A percentile compares a stretch with the other conserved stretches of the same genome.
Evolutionary conservation across 2,329 filamentous ascomycete species (phyloP).

Genomic region (Sphaerulina populicola): DNA sequence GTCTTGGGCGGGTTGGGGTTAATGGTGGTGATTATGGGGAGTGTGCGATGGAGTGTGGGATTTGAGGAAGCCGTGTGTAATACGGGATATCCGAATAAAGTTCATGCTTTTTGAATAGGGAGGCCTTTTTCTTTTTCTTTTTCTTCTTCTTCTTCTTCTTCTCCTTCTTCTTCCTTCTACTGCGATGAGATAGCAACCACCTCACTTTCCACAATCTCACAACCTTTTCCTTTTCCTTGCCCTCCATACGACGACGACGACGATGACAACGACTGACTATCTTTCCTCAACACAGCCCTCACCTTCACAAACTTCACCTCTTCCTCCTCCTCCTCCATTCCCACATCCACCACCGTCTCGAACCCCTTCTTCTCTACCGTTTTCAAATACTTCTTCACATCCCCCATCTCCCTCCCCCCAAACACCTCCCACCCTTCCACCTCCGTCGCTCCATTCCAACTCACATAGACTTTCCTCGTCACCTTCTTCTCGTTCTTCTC

Average conservation of each 20-base stretch:
- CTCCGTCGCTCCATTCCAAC: slow-evolving; percentile 44
- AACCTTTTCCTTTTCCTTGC: not conserved
- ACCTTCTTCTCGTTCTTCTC: slow-evolving; percentile 11
- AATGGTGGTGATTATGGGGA: slow-evolving; percentile 65
- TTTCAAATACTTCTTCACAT: slow-evolving; percentile 8
- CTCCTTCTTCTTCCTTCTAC: too few relatives aligned
- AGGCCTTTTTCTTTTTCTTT: too few relatives aligned
- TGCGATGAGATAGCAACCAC: slow-evolving; percentile 1
- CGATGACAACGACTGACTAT: not conserved
- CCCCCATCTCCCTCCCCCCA: slow-evolving; percentile 14
- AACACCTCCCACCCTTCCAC: slow-evolving; percentile 37
- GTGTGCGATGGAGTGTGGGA: slow-evolving; percentile 58
- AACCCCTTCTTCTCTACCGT: slow-evolving; percentile 17
- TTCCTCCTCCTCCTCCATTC: not conserved
- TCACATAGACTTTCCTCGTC: slow-evolving; percentile 37
- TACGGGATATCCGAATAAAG: slow-evolving; percentile 28
- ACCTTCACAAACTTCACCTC: slow-evolving; percentile 14
- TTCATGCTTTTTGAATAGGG: too few relatives aligned
- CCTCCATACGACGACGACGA: not conserved
- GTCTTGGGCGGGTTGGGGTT: slow-evolving; percentile 51
- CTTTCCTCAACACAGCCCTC: slow-evolving; percentile 10
- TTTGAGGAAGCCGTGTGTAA: slow-evolving; percentile 34
- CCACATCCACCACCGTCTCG: slow-evolving; percentile 17
- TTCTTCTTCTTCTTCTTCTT: too few relatives aligned
- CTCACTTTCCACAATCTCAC: slow-evolving; percentile 10